phyloP scores from a whole-genome alignment of 345 rosid genomes.

The Salix exigua region DNA sequence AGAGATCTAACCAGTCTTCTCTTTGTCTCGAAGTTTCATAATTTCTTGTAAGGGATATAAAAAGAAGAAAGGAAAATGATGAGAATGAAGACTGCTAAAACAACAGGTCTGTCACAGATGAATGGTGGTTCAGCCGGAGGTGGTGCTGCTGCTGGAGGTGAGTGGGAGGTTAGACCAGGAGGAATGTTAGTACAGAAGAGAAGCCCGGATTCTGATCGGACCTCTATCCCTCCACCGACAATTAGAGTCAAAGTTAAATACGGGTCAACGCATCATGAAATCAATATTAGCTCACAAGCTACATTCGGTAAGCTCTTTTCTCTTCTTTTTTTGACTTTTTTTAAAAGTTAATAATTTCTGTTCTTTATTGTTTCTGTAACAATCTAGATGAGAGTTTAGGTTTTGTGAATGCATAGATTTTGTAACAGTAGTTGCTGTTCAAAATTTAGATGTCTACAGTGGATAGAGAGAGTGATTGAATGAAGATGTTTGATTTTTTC shows the following conservation, averaged over 20 bases:
- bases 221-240: constrained; percentile 67
- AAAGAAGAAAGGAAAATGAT: constrained; percentile 44
- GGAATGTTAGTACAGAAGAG: constrained; percentile 99
- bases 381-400: not conserved
- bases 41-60: constrained; percentile 1
- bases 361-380: not conserved
- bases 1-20: constrained; percentile 34
- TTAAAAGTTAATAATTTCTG: too few relatives aligned
- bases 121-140: constrained; percentile 41
- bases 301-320: constrained; percentile 58
- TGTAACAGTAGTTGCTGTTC: not conserved
- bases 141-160: constrained; percentile 47
- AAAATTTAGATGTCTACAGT: not conserved
- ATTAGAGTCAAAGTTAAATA: constrained; percentile 86
- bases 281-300: constrained; percentile 76
- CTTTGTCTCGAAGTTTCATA: constrained; percentile 4
- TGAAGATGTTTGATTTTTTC: not conserved
- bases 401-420: not conserved
- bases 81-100: constrained; percentile 58
- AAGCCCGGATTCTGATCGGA: constrained; percentile 60
- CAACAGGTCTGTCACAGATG: constrained; percentile 41
- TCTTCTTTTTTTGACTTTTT: not conserved
- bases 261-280: constrained; percentile 79
- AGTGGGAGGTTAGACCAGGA: constrained; percentile 96
- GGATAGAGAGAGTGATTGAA: not conserved